Base-by-base conservation (phyloP, 2,329 filamentous ascomycete species). In the Tolypocladium endophyticum region DNA sequence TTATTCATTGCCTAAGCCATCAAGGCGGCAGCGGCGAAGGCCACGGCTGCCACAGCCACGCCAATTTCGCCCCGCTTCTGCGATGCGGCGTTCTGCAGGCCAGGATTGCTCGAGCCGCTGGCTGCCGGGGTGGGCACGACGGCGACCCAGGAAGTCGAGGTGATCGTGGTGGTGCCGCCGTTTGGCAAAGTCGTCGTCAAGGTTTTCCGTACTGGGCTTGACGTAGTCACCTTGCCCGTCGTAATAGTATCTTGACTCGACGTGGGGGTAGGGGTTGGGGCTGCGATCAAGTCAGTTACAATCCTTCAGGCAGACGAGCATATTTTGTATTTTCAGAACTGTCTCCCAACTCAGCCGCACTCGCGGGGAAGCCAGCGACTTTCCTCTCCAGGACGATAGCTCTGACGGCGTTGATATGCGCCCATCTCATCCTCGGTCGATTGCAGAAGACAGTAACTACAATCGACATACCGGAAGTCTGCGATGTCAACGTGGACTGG, bases 71-170 rank as follows among this genome's bases (percentile, higher is more conserved):
- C 63, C 3, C 66, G 66, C 41, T 61, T 61, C 28, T 62, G 65
- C 14, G 62, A 61, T 23, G 72, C 75, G 4, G 65, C 71, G 62
- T 74, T 75, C 63, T 78, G 76, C 36, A 78, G 67, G 36, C 67
- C 69, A 41, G 74, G 71, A 47, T 68, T 66, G 58, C 64, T 64
- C 60, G 65, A 60, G 28, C 63, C 61, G n/a, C 69, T 68, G 12
- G 70, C 59, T 36, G 69, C 63, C 28, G 67, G 64, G 0, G 73
- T 70, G 1, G 77, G 74, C 14, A 75, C 71, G 45, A 78, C 75
- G 28, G 72, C 74, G 3, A 82, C 79, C 66, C 72, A 79, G 0
- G 78, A 79, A 1, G 79, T 82, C n/a, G 74, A 74, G 14, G 79
- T 81, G 56, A 81, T 69, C 16, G 76, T 73, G 3, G 75, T 74